phyloP scores from a whole-genome alignment of 495 filamentous ascomycete species.

The Ascodesmis nigricans region DNA sequence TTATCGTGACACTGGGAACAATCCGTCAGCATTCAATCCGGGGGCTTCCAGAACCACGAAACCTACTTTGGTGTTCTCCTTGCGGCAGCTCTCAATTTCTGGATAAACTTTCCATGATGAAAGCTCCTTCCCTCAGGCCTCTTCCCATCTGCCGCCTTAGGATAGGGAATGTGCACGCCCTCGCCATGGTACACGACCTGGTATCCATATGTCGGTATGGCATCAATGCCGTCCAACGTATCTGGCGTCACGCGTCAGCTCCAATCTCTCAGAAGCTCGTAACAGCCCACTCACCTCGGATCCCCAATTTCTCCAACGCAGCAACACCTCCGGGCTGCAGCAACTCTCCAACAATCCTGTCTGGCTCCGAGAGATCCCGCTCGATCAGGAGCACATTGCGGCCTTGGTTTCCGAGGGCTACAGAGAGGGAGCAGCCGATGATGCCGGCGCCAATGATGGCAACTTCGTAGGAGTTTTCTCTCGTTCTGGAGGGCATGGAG shows the following conservation, averaged over 20 bases:
- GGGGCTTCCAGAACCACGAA: constrained; percentile 15
- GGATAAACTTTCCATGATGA: constrained; percentile 70
- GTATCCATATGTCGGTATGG: constrained; percentile 62
- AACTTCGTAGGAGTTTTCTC: constrained; percentile 34
- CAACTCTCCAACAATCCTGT: constrained; percentile 90
- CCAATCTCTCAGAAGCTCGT: too few relatives aligned
- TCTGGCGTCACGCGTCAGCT: constrained; percentile 22
- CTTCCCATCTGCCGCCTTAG: constrained; percentile 16
- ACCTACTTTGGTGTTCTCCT: constrained; percentile 20
- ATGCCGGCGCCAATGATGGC: constrained; percentile 81
- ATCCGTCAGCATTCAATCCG: constrained; percentile 6
- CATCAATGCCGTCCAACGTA: constrained; percentile 78
- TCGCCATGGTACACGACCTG: constrained; percentile 65
- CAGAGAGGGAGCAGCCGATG: constrained; percentile 68
- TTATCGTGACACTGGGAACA: constrained; percentile 26
- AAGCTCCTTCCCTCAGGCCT: constrained; percentile 48
- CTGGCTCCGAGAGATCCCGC: constrained; percentile 71
- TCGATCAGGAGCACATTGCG: constrained; percentile 84
- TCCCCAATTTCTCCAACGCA: constrained; percentile 59
- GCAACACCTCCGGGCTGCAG: constrained; percentile 78
- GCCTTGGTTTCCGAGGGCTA: constrained; percentile 61
- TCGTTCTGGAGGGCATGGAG: too few relatives aligned
- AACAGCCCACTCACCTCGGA: constrained; percentile 28
- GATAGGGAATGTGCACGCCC: constrained; percentile 60
- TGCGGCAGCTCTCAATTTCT: constrained; percentile 41